These are phyloP conservation scores for Diplodia sapinea DNA, from an alignment of 2,329 filamentous ascomycete species.

Conservation along the genomic window DNA sequence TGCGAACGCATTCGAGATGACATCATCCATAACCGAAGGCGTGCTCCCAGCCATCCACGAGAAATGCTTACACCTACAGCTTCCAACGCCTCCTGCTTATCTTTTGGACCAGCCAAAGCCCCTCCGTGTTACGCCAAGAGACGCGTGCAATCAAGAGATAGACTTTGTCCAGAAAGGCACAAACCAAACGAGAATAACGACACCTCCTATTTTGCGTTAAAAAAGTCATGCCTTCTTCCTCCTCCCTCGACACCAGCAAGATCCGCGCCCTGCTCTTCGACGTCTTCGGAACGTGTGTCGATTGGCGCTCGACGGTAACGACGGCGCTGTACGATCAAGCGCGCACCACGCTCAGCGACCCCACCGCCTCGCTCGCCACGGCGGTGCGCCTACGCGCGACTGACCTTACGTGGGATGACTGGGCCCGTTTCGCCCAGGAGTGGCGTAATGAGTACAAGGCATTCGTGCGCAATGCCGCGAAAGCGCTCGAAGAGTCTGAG, in stretches of 20 bases:
- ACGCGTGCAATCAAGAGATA: no score
- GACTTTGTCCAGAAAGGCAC: no score
- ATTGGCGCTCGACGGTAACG: conserved; percentile 74
- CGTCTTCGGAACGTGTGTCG: conserved; percentile 79
- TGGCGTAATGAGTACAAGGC: conserved; percentile 70
- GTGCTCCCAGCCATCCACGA: conserved; percentile 1
- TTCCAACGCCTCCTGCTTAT: neutral
- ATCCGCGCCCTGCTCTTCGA: conserved; percentile 72
- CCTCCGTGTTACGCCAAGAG: no score
- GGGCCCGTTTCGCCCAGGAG: conserved; percentile 69
- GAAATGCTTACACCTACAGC: no score
- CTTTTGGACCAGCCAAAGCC: neutral
- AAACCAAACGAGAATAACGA: neutral
- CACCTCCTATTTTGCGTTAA: no score
- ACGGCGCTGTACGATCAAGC: conserved; percentile 62
- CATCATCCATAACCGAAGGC: conserved; percentile 25
- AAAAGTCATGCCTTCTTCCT: conserved; percentile 3
- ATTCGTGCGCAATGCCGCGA: conserved; percentile 64
- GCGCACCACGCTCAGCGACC: conserved; percentile 54
- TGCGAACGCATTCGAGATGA: neutral
- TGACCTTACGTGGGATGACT: conserved; percentile 62
- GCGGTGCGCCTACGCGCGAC: conserved; percentile 56
- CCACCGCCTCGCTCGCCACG: conserved; percentile 53
- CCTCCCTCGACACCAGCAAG: conserved; percentile 33
- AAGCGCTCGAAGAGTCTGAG: conserved; percentile 9